Percentiles rank a stretch among this genome's conserved stretches.
Conservation (phyloP, 106 monocot species). For the Ottelia alismoides region DNA sequence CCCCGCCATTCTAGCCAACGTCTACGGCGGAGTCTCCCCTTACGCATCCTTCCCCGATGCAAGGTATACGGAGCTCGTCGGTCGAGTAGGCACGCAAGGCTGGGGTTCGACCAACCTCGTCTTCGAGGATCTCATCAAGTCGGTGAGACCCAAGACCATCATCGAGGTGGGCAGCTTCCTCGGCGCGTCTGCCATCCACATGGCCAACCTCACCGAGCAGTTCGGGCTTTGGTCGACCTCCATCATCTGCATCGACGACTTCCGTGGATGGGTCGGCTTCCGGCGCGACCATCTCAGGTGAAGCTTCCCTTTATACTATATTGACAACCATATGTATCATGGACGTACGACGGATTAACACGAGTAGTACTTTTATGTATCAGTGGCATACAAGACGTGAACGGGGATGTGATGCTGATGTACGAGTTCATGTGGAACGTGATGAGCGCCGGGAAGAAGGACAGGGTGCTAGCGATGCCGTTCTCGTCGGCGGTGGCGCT, state of each 20-base stretch:
- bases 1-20: no score
- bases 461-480: constrained; percentile 35
- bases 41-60: no score
- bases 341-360: no score
- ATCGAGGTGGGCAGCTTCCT: constrained; percentile 78
- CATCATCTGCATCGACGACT: constrained; percentile 75
- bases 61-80: no score
- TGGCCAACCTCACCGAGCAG: constrained; percentile 42
- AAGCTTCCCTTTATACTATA: no score
- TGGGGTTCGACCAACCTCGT: constrained; percentile 51
- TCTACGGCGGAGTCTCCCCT: no score
- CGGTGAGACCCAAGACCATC: constrained; percentile 37
- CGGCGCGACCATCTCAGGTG: constrained; percentile 8
- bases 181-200: constrained; percentile 82
- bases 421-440: constrained; percentile 63
- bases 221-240: constrained; percentile 7
- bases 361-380: no score
- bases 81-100: no score
- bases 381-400: no score
- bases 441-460: constrained; percentile 16
- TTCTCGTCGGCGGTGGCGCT: constrained; percentile 52
- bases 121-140: constrained; percentile 34
- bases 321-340: no score
- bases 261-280: constrained; percentile 67
- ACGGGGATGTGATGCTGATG: constrained; percentile 40